Percentiles rank a stretch among this genome's conserved stretches.
Conservation (phyloP, 75 land plant species). For the Pinus albicaulis region DNA sequence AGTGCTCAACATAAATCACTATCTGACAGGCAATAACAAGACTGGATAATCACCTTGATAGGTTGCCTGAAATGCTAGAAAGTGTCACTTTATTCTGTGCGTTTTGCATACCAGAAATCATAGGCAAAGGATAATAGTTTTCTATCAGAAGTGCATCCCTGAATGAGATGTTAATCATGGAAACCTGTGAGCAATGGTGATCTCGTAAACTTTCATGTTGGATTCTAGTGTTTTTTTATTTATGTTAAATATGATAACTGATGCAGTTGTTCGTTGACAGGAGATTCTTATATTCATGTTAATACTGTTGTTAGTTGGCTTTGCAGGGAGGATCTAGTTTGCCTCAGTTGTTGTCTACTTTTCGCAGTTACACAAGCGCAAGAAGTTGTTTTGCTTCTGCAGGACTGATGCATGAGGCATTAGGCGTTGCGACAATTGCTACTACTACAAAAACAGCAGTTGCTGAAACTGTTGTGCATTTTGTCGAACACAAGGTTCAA, state of each 20-base stretch:
- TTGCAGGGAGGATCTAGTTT: slow-evolving; percentile 2
- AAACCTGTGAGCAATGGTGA: neutral
- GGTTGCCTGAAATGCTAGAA: neutral
- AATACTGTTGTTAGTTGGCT: neutral
- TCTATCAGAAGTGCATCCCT: neutral
- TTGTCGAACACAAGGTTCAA: slow-evolving; percentile 29
- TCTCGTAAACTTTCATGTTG: neutral
- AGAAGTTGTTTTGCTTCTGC: neutral
- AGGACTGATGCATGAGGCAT: neutral
- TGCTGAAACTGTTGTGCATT: slow-evolving; percentile 19
- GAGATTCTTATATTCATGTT: neutral
- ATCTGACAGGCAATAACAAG: neutral
- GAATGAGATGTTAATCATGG: neutral
- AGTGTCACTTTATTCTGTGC: neutral
- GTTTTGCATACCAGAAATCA: neutral
- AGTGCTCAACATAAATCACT: neutral
- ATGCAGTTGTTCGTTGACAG: neutral
- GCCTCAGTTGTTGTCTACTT: neutral
- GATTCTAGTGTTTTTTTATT: neutral
- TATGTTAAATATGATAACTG: neutral
- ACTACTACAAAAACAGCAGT: neutral
- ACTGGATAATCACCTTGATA: neutral
- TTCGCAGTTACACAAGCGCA: neutral
- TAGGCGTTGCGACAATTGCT: neutral
- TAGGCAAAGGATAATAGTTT: neutral